Conservation (phyloP, 1,139 yeast species). For the Hyphopichia pseudoburtonii region DNA sequence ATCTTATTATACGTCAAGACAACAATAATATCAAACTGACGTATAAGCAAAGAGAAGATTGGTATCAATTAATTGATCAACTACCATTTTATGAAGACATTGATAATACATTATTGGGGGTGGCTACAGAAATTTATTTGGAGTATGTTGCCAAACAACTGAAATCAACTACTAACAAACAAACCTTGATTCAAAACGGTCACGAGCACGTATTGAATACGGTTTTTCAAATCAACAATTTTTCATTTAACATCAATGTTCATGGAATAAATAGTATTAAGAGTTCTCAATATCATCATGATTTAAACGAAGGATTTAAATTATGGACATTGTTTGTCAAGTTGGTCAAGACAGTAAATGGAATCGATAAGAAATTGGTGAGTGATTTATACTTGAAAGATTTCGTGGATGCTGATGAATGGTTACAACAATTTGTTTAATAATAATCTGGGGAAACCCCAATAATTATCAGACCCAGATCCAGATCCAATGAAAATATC, state of each 20-base stretch:
- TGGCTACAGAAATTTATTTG: constrained; percentile 43
- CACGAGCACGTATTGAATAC: constrained; percentile 37
- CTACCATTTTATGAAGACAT: constrained; percentile 60
- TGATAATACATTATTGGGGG: constrained; percentile 46
- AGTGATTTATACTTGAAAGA: constrained; percentile 29
- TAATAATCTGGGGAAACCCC: too few relatives aligned
- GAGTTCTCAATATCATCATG: constrained; percentile 35
- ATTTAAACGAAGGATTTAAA: constrained; percentile 38
- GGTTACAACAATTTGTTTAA: constrained; percentile 32
- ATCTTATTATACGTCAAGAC: constrained; percentile 57
- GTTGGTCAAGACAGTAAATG: constrained; percentile 36
- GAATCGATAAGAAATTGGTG: constrained; percentile 34
- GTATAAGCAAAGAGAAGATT: constrained; percentile 44
- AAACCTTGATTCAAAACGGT: constrained; percentile 28
- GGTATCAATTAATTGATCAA: constrained; percentile 57
- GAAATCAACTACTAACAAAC: constrained; percentile 20
- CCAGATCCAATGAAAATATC: too few relatives aligned
- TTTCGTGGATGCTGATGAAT: constrained; percentile 43
- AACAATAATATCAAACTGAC: constrained; percentile 38
- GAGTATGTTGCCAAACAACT: constrained; percentile 34
- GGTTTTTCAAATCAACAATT: constrained; percentile 39
- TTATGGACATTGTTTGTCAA: constrained; percentile 44
- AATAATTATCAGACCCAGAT: too few relatives aligned
- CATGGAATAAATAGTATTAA: constrained; percentile 44
- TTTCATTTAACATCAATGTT: constrained; percentile 44